phyloP scores from a whole-genome alignment of 2,329 filamentous ascomycete genomes.

The Arachnopeziza araneosa region DNA sequence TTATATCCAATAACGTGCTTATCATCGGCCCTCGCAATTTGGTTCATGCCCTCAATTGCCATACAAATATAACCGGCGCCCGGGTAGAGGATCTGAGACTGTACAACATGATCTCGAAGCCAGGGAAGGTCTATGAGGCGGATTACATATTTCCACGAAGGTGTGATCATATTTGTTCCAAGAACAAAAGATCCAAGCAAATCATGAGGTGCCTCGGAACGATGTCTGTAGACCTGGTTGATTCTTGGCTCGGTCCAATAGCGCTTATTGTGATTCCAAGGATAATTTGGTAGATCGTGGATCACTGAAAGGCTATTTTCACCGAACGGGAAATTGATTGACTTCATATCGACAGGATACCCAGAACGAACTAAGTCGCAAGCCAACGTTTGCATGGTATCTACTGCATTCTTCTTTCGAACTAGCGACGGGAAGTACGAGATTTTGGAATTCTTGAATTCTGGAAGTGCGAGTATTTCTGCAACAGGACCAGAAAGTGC shows the following conservation, averaged over 20 bases:
- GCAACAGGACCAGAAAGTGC: slow-evolving; percentile 31
- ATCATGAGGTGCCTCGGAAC: slow-evolving; percentile 42
- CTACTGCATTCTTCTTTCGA: slow-evolving; percentile 45
- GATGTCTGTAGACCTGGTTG: slow-evolving; percentile 32
- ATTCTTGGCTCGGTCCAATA: slow-evolving; percentile 45
- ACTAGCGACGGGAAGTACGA: slow-evolving; percentile 37
- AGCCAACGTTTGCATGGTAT: slow-evolving; percentile 39
- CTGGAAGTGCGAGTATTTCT: slow-evolving; percentile 29
- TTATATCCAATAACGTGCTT: slow-evolving; percentile 28
- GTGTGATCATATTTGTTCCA: slow-evolving; percentile 26
- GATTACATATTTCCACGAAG: slow-evolving; percentile 33
- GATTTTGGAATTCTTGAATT: neutral
- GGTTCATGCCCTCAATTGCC: slow-evolving; percentile 29
- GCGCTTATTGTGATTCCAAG: slow-evolving; percentile 47
- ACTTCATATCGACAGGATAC: slow-evolving; percentile 37
- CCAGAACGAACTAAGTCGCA: slow-evolving; percentile 42
- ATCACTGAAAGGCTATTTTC: slow-evolving; percentile 7
- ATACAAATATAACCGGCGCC: slow-evolving; percentile 32
- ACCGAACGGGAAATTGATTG: slow-evolving; percentile 41
- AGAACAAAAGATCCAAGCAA: slow-evolving; percentile 38
- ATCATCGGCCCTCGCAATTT: slow-evolving; percentile 16
- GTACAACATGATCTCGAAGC: slow-evolving; percentile 37
- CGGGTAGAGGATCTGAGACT: slow-evolving; percentile 29
- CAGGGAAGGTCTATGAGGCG: slow-evolving; percentile 35
- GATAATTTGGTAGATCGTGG: slow-evolving; percentile 42